Evolutionary conservation across 2,329 filamentous ascomycete genomes (phyloP), one percentile per base, ranked within the genome.

Genomic region (Colletotrichum costaricense): DNA sequence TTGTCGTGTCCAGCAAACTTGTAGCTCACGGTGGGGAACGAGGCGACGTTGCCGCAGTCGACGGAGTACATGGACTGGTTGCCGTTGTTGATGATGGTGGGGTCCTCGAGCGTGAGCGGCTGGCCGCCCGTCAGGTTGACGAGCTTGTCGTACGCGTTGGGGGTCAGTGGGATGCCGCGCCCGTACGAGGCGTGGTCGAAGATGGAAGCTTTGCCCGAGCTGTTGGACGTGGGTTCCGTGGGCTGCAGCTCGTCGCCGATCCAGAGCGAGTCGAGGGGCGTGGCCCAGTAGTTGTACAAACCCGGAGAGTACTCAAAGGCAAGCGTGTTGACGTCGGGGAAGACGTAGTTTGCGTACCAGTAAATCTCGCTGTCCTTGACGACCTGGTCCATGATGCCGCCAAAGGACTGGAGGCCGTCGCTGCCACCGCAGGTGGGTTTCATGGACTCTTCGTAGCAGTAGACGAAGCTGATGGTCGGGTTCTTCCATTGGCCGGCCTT

Each of bases 301-400:
- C 67, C 57, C 1, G 75, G 75, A 42, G 68, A 58, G 54, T 76
- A 76, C 22, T 68, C 46, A 66, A 76, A 76, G 60, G 63, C 67
- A 54, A 76, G 52, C 5, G 67, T 54, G 75, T 76, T 76, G 64
- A 76, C 73, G 52, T 74, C 74, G 22, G 70, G 72, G 65, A 67
- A 76, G 22, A 70, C 22, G 42, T 69, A 52, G 33, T 75, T 72
- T 16, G 79, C 76, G 30, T 79, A 75, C 78, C 81, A 82, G 75
- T 80, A 82, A 26, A 68, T 72, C 64, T 75, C 76, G 9, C 78
- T 77, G 66, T 80, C 78, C 9, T 78, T 76, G 14, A 80, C 69
- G n/a, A 76, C 65, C 49, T 72, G 74, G 24, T 56, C 33, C 38
- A 67, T 70, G 56, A 76, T 62, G 8, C 75, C 75, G 16, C 74